A percentile compares a stretch with the other conserved stretches of the same genome.
Evolutionary conservation across 495 filamentous ascomycete species (phyloP).

Genomic region (Aspergillus avenaceus): DNA sequence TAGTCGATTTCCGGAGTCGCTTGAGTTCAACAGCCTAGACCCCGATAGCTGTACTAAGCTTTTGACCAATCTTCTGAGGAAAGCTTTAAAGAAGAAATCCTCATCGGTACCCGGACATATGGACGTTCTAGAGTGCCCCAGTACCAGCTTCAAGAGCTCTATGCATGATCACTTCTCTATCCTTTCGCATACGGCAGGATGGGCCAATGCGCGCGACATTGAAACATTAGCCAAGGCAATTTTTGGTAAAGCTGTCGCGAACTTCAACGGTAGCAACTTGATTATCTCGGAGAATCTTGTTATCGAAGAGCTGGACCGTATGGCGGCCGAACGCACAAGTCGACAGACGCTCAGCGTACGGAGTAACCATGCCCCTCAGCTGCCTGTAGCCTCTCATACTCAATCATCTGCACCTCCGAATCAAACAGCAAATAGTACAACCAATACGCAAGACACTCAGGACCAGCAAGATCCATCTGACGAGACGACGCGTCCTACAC

Average conservation of each 20-base stretch:
- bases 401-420: neutral
- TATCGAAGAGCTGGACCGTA: slow-evolving; percentile 30
- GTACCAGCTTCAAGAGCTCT: slow-evolving; percentile 7
- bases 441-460: neutral
- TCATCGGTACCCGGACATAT: slow-evolving; percentile 31
- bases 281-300: slow-evolving; percentile 30
- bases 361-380: neutral
- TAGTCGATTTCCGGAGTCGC: slow-evolving; percentile 48
- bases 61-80: slow-evolving; percentile 22
- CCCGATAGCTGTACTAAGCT: slow-evolving; percentile 41
- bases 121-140: slow-evolving; percentile 25
- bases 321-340: slow-evolving; percentile 38
- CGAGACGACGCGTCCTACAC: neutral
- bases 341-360: neutral
- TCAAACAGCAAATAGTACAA: neutral
- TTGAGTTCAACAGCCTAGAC: slow-evolving; percentile 38
- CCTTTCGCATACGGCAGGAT: slow-evolving; percentile 46
- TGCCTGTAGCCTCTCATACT: neutral
- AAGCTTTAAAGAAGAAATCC: slow-evolving; percentile 11
- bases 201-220: slow-evolving; percentile 69
- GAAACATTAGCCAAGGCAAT: slow-evolving; percentile 51
- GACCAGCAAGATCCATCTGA: neutral
- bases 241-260: slow-evolving; percentile 38
- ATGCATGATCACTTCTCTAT: slow-evolving; percentile 34
- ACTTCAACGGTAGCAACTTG: slow-evolving; percentile 13